These are phyloP conservation scores for Cyclotella cryptica DNA, from an alignment of 108 stramenopile species.

Conservation along the genomic window DNA sequence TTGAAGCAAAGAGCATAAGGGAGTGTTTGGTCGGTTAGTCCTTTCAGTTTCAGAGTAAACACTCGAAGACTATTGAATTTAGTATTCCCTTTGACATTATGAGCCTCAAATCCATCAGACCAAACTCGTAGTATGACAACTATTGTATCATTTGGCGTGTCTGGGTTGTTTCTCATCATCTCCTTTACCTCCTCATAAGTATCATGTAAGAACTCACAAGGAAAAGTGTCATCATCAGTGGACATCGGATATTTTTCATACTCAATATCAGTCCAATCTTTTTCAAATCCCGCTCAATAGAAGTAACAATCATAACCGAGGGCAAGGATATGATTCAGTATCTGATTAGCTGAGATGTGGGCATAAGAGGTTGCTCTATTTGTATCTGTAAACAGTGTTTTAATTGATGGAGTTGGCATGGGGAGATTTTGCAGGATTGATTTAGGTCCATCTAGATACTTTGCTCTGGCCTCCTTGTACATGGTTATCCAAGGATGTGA, in stretches of 20 bases:
- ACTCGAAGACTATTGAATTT: constrained; percentile 5
- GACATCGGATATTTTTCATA: not conserved
- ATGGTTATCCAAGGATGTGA: no score
- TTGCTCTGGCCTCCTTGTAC: no score
- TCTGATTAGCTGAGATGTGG: not conserved
- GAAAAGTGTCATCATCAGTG: not conserved
- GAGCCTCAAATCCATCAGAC: constrained; percentile 6
- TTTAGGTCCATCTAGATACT: no score
- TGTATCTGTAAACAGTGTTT: not conserved
- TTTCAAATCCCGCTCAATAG: not conserved
- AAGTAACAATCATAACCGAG: not conserved
- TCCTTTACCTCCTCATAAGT: not conserved
- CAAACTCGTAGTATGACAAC: not conserved
- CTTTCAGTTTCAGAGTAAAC: not conserved
- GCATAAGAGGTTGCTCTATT: not conserved
- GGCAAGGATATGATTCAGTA: not conserved
- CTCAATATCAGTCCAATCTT: not conserved
- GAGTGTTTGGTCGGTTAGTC: not conserved
- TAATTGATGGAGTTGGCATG: not conserved
- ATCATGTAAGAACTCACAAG: not conserved
- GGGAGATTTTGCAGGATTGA: no score
- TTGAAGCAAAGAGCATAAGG: constrained; percentile 5
- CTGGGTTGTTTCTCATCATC: not conserved
- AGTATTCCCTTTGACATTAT: not conserved
- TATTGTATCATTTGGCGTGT: not conserved